These are phyloP conservation scores for Megacollybia platyphylla DNA, from an alignment of 1,284 basidiomycete genomes.

Conservation along the genomic window DNA sequence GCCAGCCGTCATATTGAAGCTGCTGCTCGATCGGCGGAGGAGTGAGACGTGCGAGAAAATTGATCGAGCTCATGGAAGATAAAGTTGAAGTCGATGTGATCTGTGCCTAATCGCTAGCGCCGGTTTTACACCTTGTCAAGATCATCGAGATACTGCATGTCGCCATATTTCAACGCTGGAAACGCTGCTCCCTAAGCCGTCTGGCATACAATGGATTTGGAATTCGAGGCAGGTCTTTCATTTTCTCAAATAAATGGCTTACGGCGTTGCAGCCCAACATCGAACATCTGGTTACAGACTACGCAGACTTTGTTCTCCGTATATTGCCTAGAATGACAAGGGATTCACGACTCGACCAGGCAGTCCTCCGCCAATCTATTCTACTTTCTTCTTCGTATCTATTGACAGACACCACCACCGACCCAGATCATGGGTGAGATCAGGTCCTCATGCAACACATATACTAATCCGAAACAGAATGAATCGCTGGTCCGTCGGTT, in stretches of 20 bases:
- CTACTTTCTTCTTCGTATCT: conserved; percentile 64
- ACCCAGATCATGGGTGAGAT: conserved; percentile 31
- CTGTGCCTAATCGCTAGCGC: no score
- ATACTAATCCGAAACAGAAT: conserved; percentile 46
- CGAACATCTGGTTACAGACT: conserved; percentile 36
- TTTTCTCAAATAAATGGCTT: neutral
- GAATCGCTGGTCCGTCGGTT: conserved; percentile 49
- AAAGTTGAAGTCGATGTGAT: no score
- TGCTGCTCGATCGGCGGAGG: conserved; percentile 30
- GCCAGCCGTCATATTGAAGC: conserved; percentile 34
- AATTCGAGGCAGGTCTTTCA: neutral
- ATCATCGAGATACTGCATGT: no score
- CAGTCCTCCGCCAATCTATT: conserved; percentile 47
- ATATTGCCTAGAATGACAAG: conserved; percentile 39
- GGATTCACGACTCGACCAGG: conserved; percentile 38
- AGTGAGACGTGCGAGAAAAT: conserved; percentile 30
- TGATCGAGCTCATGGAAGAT: conserved; percentile 14
- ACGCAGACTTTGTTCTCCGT: conserved; percentile 41
- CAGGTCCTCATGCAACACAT: neutral
- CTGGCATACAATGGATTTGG: neutral
- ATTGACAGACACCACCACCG: conserved; percentile 50
- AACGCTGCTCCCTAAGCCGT: no score
- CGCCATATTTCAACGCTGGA: no score
- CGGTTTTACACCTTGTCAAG: no score
- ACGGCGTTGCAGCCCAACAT: neutral